A percentile compares a stretch with the other conserved stretches of the same genome.
phyloP scores from a whole-genome alignment of 179 eudicot genomes.

The Camellia oleifera region DNA sequence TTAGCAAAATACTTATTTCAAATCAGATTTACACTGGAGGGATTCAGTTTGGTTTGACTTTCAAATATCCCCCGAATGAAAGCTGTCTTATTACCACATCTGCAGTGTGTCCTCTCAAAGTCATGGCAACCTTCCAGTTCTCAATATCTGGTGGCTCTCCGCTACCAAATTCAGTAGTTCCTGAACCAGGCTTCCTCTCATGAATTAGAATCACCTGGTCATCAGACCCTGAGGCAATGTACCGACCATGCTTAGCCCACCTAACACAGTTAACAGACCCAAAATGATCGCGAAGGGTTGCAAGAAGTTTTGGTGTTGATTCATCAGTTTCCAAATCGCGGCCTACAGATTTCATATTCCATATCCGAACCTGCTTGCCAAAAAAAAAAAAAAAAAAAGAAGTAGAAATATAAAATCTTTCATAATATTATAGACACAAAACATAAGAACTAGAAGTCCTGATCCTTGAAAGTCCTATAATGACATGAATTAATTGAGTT shows the following conservation, averaged over 20 bases:
- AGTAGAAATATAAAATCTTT: slow-evolving; percentile 1
- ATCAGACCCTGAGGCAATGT: slow-evolving; percentile 94
- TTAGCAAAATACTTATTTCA: background rate
- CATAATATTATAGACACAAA: background rate
- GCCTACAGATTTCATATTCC: slow-evolving; percentile 79
- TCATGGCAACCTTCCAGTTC: slow-evolving; percentile 92
- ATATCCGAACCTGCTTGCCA: slow-evolving; percentile 79
- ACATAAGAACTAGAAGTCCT: background rate
- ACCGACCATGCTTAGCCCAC: slow-evolving; percentile 91
- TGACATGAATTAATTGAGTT: slow-evolving; percentile 1
- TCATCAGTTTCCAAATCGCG: slow-evolving; percentile 54
- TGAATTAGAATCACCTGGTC: slow-evolving; percentile 88
- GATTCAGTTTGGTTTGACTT: background rate
- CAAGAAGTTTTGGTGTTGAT: slow-evolving; percentile 68
- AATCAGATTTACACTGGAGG: background rate
- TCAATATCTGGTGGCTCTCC: slow-evolving; percentile 98
- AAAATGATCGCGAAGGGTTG: slow-evolving; percentile 95
- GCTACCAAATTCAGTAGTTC: slow-evolving; percentile 96
- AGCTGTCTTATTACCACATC: slow-evolving; percentile 78
- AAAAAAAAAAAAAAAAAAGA: background rate
- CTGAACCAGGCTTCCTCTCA: slow-evolving; percentile 95
- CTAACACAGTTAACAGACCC: slow-evolving; percentile 98
- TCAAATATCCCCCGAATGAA: background rate
- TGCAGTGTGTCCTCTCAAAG: slow-evolving; percentile 97
- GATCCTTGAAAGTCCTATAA: background rate